Base-by-base conservation (phyloP, 305 asterid species). In the Caryopteris hybrid region DNA sequence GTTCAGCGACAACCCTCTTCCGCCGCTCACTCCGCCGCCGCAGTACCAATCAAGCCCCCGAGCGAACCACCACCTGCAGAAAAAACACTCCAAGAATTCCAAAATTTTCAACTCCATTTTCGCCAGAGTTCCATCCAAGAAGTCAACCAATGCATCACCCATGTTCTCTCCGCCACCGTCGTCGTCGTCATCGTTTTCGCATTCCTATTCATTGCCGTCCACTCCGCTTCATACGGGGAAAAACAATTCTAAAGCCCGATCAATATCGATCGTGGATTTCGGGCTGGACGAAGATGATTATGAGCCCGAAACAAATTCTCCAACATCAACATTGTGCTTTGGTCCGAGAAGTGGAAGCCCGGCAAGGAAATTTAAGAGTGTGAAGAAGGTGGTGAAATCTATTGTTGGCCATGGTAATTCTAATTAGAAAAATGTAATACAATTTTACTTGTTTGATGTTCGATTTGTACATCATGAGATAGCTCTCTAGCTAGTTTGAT, bases 11-110 rank as follows among this genome's bases (percentile, higher is more conserved):
- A 51, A 47, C 77, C 78, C 84, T 21, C 78, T 78, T 7, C 92
- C 89, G 17, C 95, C 98, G 13, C 84, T 89, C 0, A 87, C 95
- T 8, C 96, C 96, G 69, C 98, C 98, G 14, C 98, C 96, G 36
- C 85, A 85, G 13, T 83, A 83, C 74, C 82, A 64, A 18, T 68
- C 71, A 13, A 69, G 74, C 57, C 77, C 81, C 1, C 72, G 43
- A 29, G 42, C 58, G n/a, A 73, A 53, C 10, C 48, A 83, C 21
- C 7, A 33, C 21, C 22, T 55, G 68, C 52, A 62, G 8, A 68
- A 59, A 64, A 81, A 65, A 53, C 47, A 66, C 5, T 61, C 73
- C 7, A 76, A 42, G 17, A 85, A 76, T 45, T 45, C 79, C 9
- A 78, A 53, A 3, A 56, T 79, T 10, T 55, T 80, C 11, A 53